These are phyloP conservation scores for Oryza australiensis DNA, from an alignment of 176 grass and related monocot species.

Conservation along the genomic window DNA sequence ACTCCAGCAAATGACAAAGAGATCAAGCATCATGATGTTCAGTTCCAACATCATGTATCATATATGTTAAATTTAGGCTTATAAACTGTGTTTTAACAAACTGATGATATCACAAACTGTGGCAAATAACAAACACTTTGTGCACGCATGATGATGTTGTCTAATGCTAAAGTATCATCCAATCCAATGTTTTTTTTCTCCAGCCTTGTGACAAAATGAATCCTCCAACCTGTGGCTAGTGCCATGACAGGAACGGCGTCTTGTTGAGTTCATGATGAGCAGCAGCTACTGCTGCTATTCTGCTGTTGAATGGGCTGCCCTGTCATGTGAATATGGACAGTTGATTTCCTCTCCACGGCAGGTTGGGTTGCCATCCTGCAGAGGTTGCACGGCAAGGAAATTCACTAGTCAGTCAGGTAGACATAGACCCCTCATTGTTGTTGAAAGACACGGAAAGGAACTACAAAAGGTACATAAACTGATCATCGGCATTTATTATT, in stretches of 20 bases:
- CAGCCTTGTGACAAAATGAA: background rate
- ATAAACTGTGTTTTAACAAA: background rate
- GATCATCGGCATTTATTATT: background rate
- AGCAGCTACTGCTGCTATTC: slow-evolving; percentile 65
- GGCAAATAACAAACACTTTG: background rate
- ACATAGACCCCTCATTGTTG: background rate
- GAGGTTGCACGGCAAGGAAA: slow-evolving; percentile 14
- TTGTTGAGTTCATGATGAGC: slow-evolving; percentile 49
- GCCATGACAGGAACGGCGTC: background rate
- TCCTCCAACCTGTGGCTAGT: background rate
- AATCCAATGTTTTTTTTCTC: background rate
- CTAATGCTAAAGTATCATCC: background rate
- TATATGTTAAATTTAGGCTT: background rate
- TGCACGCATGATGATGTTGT: background rate
- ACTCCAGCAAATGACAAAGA: background rate
- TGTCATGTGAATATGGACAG: slow-evolving; percentile 64
- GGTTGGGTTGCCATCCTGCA: slow-evolving; percentile 77
- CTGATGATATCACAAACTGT: slow-evolving; percentile 1
- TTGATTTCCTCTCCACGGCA: slow-evolving; percentile 50
- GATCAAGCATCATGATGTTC: background rate
- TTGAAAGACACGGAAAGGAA: slow-evolving; percentile 2
- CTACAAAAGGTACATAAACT: background rate
- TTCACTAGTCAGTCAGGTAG: background rate
- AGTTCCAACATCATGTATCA: background rate
- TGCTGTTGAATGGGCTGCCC: slow-evolving; percentile 80